Evolutionary conservation across 1,284 basidiomycete species (phyloP).

Genomic region (Salmacisia buchloeana): DNA sequence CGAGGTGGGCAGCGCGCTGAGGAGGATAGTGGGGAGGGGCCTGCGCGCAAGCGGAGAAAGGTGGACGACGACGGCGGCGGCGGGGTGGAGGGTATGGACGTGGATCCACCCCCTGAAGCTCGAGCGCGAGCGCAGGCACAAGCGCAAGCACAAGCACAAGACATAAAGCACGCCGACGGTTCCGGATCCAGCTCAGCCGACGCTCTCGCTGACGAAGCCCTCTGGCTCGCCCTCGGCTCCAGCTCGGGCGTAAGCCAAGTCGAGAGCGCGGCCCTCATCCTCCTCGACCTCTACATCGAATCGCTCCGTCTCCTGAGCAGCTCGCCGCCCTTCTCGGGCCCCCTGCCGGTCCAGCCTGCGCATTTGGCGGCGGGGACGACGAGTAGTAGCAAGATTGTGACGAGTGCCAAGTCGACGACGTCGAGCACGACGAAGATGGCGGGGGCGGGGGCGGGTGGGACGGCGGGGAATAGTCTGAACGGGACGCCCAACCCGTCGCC

Average conservation of each 20-base stretch:
- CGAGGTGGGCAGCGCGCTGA: not conserved
- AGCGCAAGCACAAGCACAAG: too few species aligned
- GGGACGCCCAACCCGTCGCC: too few species aligned
- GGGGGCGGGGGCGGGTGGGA: too few species aligned
- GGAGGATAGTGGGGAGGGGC: not conserved
- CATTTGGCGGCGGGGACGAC: conserved; percentile 1
- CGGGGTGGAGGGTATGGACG: not conserved
- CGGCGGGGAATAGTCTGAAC: too few species aligned
- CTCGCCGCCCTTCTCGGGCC: conserved; percentile 2
- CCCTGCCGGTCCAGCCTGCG: not conserved
- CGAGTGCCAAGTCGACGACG: not conserved
- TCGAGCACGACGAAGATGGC: too few species aligned
- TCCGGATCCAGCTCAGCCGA: too few species aligned
- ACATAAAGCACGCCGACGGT: too few species aligned
- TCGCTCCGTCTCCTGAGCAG: not conserved
- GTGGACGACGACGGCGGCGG: not conserved
- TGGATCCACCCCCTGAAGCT: too few species aligned
- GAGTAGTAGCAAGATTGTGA: not conserved
- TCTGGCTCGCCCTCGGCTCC: not conserved
- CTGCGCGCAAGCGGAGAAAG: conserved; percentile 2
- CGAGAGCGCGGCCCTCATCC: not conserved
- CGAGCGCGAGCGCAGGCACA: too few species aligned
- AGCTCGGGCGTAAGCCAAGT: not conserved
- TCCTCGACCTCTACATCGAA: conserved; percentile 7
- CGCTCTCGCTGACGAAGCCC: not conserved